Evolutionary conservation across 2,329 filamentous ascomycete species (phyloP).

Genomic region (Colletotrichum phormii): DNA sequence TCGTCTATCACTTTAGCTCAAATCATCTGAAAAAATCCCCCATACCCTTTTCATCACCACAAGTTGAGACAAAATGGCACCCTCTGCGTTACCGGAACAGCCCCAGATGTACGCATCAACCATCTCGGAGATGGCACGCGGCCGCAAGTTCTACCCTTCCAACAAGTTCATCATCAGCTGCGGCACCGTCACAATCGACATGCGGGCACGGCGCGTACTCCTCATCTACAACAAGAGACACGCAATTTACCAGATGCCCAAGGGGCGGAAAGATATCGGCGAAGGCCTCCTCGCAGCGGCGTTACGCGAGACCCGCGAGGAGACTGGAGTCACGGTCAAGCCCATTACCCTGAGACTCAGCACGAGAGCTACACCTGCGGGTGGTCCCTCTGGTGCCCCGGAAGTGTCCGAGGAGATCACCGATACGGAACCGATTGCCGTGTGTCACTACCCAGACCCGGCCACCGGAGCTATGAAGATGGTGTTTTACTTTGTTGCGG

Average conservation of each 20-base stretch:
- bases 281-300: slow-evolving; percentile 56
- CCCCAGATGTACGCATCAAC: slow-evolving; percentile 23
- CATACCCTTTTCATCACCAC: neutral
- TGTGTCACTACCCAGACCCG: slow-evolving; percentile 50
- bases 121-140: slow-evolving; percentile 25
- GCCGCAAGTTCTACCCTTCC: slow-evolving; percentile 51
- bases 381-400: slow-evolving; percentile 13
- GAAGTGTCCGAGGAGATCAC: slow-evolving; percentile 43
- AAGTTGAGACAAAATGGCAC: slow-evolving; percentile 15
- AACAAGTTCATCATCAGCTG: slow-evolving; percentile 57
- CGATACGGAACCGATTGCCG: slow-evolving; percentile 51
- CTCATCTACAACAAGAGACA: slow-evolving; percentile 56
- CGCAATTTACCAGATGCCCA: slow-evolving; percentile 59
- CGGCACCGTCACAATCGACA: slow-evolving; percentile 59
- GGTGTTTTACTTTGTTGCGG: slow-evolving; percentile 54
- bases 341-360: slow-evolving; percentile 53
- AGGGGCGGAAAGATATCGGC: slow-evolving; percentile 60
- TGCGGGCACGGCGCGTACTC: slow-evolving; percentile 49
- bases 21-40: neutral
- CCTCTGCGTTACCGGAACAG: slow-evolving; percentile 21
- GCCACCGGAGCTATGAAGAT: slow-evolving; percentile 50
- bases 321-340: slow-evolving; percentile 56
- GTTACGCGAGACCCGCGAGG: slow-evolving; percentile 60
- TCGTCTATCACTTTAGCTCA: neutral
- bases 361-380: slow-evolving; percentile 54